Base-by-base conservation (phyloP, 169 alveolate genomes). In the Theileria orientalis region DNA sequence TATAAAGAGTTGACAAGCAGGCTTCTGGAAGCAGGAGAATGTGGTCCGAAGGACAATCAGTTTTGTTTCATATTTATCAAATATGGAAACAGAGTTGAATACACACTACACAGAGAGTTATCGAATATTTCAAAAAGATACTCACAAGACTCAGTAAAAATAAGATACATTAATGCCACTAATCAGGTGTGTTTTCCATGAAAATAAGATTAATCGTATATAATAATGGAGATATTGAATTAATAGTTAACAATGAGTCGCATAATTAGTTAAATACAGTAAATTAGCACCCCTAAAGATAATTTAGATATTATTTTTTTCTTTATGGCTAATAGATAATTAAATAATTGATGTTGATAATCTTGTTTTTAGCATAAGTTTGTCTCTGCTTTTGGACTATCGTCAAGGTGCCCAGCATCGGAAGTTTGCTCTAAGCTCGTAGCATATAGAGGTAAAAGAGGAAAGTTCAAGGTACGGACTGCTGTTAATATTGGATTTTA, bases 141-240 rank as follows among this genome's bases (percentile, higher is more conserved):
- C 60, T 25, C 79, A 49, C 86, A 78, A 60, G 93, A 89, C 32
- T 90, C 93, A 1, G 62, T 89, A 33, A 89, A 89, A 61, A 74
- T 89, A 21, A 63, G 90, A 44, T 89, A 69, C 44, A 64, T 87
- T 8, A 75, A 76, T 41, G 78, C 89, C 9, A 14, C 25, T 21
- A 60, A 72, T 11, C 85, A 73, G 79, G 89, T 73, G 32, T 23
- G 69, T 29, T 14, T 5, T 33, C 6, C 1, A 16, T 9, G 5
- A 37, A 7, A 9, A 37, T 37, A 9, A 37, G 5, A 7, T 7
- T n/a, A 5, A 19, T 37, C 9, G 6, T 40, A 1, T 32, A 21
- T 16, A 27, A 25, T 27, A 14, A 6, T 66, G 16, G n/a, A n/a
- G n/a, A n/a, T n/a, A n/a, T n/a, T n/a, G n/a, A n/a, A n/a, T n/a